Conservation (phyloP, 257 asterid species). For the Solanum habrochaites region DNA sequence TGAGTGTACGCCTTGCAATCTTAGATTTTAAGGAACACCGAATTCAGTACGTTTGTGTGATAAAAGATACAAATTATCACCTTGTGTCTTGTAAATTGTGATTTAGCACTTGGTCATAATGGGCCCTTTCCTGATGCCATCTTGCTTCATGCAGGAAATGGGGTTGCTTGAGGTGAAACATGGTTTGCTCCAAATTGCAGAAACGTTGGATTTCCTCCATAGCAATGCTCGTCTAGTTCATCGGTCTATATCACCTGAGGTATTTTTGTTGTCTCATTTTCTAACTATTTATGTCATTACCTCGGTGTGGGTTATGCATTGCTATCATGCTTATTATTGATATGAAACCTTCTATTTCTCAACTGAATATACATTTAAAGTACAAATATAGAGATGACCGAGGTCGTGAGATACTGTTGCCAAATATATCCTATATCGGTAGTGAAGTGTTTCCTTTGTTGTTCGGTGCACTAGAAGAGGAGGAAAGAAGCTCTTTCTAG, state of each 20-base stretch:
- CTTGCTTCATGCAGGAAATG: constrained; percentile 61
- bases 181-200: constrained; percentile 91
- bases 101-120: background rate
- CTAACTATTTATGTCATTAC: background rate
- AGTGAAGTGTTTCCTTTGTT: background rate
- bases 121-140: background rate
- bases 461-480: background rate
- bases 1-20: too few relatives aligned
- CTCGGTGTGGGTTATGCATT: background rate
- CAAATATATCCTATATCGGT: background rate
- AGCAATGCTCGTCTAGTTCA: constrained; percentile 90
- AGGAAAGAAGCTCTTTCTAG: background rate
- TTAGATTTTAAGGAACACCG: background rate
- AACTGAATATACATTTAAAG: background rate
- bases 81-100: background rate
- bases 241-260: constrained; percentile 93
- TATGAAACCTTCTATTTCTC: background rate
- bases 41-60: background rate
- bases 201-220: constrained; percentile 93
- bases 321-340: background rate
- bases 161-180: constrained; percentile 95
- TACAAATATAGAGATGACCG: background rate
- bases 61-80: background rate
- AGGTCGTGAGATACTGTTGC: background rate
- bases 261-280: constrained; percentile 5